Evolutionary conservation across 2,329 filamentous ascomycete genomes (phyloP).

Genomic region (Amesomyces nigricolor): DNA sequence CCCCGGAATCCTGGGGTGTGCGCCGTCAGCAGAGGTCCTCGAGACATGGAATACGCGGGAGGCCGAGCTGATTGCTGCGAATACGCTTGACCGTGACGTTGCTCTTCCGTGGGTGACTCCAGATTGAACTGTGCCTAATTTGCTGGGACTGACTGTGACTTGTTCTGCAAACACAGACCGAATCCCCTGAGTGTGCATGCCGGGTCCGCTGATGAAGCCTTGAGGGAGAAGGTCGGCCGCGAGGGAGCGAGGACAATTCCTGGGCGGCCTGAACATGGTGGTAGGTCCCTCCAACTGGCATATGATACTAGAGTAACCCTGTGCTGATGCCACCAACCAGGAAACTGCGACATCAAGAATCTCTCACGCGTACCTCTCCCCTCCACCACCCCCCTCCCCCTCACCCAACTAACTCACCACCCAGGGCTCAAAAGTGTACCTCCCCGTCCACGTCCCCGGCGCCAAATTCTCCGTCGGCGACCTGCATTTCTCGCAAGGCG

Average conservation of each 20-base stretch:
- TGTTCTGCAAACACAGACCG: constrained; percentile 37
- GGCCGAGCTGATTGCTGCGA: constrained; percentile 66
- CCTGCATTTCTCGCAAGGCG: constrained; percentile 80
- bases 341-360: constrained; percentile 31
- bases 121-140: not conserved
- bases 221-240: constrained; percentile 61
- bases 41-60: constrained; percentile 81
- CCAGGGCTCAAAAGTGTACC: constrained; percentile 60
- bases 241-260: constrained; percentile 85
- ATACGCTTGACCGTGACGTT: constrained; percentile 62
- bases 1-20: constrained; percentile 85
- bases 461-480: constrained; percentile 91
- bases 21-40: constrained; percentile 72
- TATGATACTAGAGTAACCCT: no score
- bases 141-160: not conserved
- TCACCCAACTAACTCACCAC: constrained; percentile 55
- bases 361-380: constrained; percentile 25
- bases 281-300: constrained; percentile 31
- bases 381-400: not conserved
- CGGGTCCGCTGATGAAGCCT: constrained; percentile 52
- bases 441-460: constrained; percentile 79
- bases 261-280: constrained; percentile 77
- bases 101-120: constrained; percentile 52
- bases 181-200: constrained; percentile 67
- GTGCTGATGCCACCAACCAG: not conserved